phyloP scores from a whole-genome alignment of 1,139 yeast genomes.

The Pneumocystis canis region DNA sequence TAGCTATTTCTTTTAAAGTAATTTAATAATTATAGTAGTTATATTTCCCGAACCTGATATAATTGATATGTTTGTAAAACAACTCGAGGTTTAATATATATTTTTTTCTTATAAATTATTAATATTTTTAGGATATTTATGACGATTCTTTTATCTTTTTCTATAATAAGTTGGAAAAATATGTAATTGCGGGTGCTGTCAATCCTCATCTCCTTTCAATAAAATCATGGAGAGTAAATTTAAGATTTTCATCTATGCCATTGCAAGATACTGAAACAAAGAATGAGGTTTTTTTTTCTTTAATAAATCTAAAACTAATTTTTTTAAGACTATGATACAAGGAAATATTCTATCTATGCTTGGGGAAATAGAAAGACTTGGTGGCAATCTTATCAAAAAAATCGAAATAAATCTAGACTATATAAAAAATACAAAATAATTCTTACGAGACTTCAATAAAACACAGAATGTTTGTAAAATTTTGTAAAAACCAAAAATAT shows the following conservation, averaged over 20 bases:
- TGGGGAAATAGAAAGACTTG: slow-evolving; percentile 57
- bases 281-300: slow-evolving; percentile 13
- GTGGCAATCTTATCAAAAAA: slow-evolving; percentile 42
- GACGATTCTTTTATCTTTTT: slow-evolving; percentile 21
- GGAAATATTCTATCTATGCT: slow-evolving; percentile 63
- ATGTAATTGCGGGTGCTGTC: slow-evolving; percentile 63
- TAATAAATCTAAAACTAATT: background rate
- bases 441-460: background rate
- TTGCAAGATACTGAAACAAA: slow-evolving; percentile 28
- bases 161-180: slow-evolving; percentile 20
- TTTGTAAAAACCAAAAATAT: background rate
- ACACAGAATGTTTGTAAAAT: background rate
- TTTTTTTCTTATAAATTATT: slow-evolving; percentile 41
- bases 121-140: slow-evolving; percentile 39
- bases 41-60: slow-evolving; percentile 6
- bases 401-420: slow-evolving; percentile 11
- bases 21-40: slow-evolving; percentile 6
- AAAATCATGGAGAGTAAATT: slow-evolving; percentile 58
- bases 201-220: slow-evolving; percentile 45
- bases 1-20: background rate
- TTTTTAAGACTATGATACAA: slow-evolving; percentile 27
- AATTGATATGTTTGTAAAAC: slow-evolving; percentile 10
- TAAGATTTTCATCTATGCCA: slow-evolving; percentile 65
- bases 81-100: slow-evolving; percentile 26
- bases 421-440: background rate